Conservation (phyloP, 169 alveolate genomes). For the Plasmodium falciparum region DNA sequence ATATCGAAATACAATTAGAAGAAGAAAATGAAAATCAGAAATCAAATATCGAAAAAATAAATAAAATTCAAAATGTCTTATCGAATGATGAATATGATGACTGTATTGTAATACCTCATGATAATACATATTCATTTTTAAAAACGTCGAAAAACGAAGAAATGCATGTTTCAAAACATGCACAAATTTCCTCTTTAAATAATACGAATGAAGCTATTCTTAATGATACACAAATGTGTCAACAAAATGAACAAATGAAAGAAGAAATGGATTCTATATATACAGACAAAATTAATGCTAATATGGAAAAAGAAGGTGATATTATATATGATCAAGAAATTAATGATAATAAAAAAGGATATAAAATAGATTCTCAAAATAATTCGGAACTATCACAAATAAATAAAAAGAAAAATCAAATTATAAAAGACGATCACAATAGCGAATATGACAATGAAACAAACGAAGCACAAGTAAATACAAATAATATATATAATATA, state of each 20-base stretch:
- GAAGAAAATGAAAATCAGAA: slow-evolving; percentile 55
- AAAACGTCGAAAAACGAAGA: slow-evolving; percentile 3
- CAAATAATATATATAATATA: background rate
- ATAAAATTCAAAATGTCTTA: slow-evolving; percentile 33
- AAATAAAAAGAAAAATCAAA: too few species aligned
- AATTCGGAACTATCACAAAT: too few species aligned
- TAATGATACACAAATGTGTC: too few species aligned
- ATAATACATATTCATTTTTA: slow-evolving; percentile 36
- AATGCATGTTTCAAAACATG: background rate
- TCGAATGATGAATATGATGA: slow-evolving; percentile 14
- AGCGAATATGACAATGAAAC: background rate
- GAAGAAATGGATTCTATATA: too few species aligned
- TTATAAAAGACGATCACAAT: background rate
- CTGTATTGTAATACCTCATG: slow-evolving; percentile 65
- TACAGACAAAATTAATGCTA: too few species aligned
- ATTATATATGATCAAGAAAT: too few species aligned
- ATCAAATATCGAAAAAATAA: slow-evolving; percentile 8
- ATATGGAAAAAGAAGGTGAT: too few species aligned
- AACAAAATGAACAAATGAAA: too few species aligned
- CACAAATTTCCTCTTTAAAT: too few species aligned
- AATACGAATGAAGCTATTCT: too few species aligned
- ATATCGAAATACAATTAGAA: slow-evolving; percentile 33
- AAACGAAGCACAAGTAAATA: background rate
- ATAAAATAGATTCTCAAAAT: too few species aligned
- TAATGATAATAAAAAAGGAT: too few species aligned